Conservation (phyloP, 2,329 filamentous ascomycete genomes). For the Gnomoniopsis smithogilvyi region DNA sequence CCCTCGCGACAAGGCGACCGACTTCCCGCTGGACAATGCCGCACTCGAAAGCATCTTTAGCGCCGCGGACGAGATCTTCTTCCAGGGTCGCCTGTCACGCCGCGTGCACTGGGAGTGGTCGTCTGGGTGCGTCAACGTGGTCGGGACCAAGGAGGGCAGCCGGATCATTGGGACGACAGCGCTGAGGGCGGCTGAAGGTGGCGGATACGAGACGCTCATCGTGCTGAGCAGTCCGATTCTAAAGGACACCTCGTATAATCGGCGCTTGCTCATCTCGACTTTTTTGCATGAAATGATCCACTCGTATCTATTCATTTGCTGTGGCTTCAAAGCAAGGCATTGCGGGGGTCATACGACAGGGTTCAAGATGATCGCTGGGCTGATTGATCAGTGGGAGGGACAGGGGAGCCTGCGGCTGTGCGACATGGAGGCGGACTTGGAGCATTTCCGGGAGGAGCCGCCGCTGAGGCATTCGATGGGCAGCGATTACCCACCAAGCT, state of each 20-base stretch:
- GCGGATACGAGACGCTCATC: slow-evolving; percentile 61
- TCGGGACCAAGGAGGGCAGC: slow-evolving; percentile 36
- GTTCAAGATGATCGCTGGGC: slow-evolving; percentile 54
- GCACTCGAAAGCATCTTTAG: slow-evolving; percentile 57
- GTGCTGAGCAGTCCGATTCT: slow-evolving; percentile 59
- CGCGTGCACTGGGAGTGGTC: slow-evolving; percentile 64
- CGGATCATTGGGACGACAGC: slow-evolving; percentile 63
- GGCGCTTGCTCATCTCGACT: slow-evolving; percentile 59
- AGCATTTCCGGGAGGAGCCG: slow-evolving; percentile 42
- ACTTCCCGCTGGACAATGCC: slow-evolving; percentile 54
- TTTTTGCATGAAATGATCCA: slow-evolving; percentile 67
- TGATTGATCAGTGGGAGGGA: slow-evolving; percentile 62
- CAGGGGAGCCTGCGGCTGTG: slow-evolving; percentile 50
- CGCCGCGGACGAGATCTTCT: slow-evolving; percentile 62
- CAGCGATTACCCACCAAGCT: background rate
- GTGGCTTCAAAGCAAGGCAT: slow-evolving; percentile 53
- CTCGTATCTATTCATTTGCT: slow-evolving; percentile 62
- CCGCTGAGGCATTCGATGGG: background rate
- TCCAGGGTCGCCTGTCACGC: slow-evolving; percentile 51
- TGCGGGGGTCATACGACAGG: slow-evolving; percentile 59
- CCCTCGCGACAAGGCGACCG: slow-evolving; percentile 38
- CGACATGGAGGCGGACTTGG: slow-evolving; percentile 61
- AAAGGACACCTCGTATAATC: slow-evolving; percentile 52
- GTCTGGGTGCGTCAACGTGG: slow-evolving; percentile 34
- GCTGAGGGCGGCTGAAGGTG: slow-evolving; percentile 41